Evolutionary conservation across 768 basidiomycete genomes (phyloP), one percentile per base, ranked within the genome.

Genomic region (Phlegmacium glaucopus): DNA sequence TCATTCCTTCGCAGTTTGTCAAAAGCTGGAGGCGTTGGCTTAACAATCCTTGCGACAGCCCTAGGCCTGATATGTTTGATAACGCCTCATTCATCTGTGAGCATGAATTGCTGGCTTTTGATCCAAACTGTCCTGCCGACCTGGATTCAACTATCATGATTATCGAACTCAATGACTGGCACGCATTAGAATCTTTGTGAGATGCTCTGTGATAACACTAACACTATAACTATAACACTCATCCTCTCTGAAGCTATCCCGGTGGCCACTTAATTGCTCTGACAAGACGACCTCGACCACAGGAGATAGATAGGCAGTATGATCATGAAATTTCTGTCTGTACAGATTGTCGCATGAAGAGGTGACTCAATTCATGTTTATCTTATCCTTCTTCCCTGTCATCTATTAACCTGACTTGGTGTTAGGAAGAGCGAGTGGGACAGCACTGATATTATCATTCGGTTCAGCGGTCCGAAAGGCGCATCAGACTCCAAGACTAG

Each of bases 11-110:
- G 26, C 69, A 69, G 2, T 94, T 91, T 59, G 64, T 85, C 41
- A 80, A 75, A 18, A 57, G 68, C 32, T 94, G 91, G 91, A 72
- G 72, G 45, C 72, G 74, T 47, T 93, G 91, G 91, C 58, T 83
- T 6, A 67, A 68, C 44, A 75, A 74, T 44, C 85, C 85, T 12
- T 64, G 71, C 6, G 77, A 79, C 48, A 58, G 68, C 42, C 52
- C 68, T 26, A 79, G 88, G 26, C 90, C 90, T 0, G 73, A 75
- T n/a, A 48, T 43, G 5, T 60, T 91, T 29, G 80, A 89, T 61
- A 90, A 83, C 54, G 66, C 72, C 10, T 56, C 60, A 8, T 83
- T 87, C 57, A 55, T 90, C 41, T 93, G 91, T 64, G 67, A 77
- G 48, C 91, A 93, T 62, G 70, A 70, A 5, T 62, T 72, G 50